phyloP scores from a whole-genome alignment of 192 early-diverging fungal genomes.

The Backusella luteola region DNA sequence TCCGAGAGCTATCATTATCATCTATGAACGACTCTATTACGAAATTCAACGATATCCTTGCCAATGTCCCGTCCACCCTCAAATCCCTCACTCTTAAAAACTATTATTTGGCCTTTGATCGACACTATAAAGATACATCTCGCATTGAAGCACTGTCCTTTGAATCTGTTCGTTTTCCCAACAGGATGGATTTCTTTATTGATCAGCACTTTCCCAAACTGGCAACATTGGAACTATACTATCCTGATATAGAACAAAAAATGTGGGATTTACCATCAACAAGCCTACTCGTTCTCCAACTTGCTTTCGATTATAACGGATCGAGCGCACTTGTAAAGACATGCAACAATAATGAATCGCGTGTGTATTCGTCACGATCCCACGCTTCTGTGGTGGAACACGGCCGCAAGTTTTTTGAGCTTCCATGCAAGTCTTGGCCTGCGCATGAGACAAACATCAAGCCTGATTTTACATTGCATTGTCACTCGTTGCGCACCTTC shows the following conservation, averaged over 20 bases:
- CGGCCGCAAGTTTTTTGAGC: neutral
- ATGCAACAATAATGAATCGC: neutral
- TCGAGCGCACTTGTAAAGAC: neutral
- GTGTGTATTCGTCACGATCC: neutral
- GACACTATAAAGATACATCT: neutral
- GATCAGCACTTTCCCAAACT: neutral
- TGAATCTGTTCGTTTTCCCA: neutral
- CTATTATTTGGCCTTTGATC: neutral
- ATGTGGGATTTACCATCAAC: neutral
- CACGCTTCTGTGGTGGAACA: too few species aligned
- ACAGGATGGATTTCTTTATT: too few species aligned
- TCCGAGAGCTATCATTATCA: neutral
- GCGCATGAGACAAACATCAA: neutral
- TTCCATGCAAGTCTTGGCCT: neutral
- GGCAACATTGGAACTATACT: neutral
- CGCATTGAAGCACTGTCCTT: neutral
- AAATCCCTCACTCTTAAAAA: neutral
- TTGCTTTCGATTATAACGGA: neutral
- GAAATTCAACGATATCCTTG: neutral
- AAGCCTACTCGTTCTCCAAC: neutral
- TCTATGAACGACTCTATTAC: neutral
- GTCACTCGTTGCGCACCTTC: neutral
- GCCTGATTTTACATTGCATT: neutral
- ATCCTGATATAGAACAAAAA: neutral
- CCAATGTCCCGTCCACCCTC: neutral